phyloP scores from a whole-genome alignment of 2,329 filamentous ascomycete species.

The Nemania diffusa region DNA sequence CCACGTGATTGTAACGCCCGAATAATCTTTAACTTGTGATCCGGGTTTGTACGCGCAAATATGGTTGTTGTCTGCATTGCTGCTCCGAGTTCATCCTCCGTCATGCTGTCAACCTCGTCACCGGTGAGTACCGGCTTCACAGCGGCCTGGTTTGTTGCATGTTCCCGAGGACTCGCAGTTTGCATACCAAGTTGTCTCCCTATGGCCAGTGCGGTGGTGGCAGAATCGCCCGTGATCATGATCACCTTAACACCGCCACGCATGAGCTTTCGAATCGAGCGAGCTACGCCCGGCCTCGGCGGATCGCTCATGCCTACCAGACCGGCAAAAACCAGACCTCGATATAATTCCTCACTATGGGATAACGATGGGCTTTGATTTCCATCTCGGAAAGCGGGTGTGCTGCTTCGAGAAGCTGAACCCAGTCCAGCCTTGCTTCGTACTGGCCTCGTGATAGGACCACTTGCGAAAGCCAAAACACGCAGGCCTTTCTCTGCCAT shows the following conservation, averaged over 20 bases:
- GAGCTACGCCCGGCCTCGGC: slow-evolving; percentile 87
- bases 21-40: slow-evolving; percentile 98
- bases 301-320: slow-evolving; percentile 98
- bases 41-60: slow-evolving; percentile 94
- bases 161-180: slow-evolving; percentile 67
- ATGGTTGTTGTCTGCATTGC: slow-evolving; percentile 91
- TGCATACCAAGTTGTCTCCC: slow-evolving; percentile 95
- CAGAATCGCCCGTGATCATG: slow-evolving; percentile 98
- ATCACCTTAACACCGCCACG: slow-evolving; percentile 95
- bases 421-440: slow-evolving; percentile 55
- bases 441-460: slow-evolving; percentile 65
- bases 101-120: slow-evolving; percentile 94
- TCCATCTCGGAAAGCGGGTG: slow-evolving; percentile 56
- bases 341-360: slow-evolving; percentile 76
- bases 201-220: slow-evolving; percentile 93
- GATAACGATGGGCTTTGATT: slow-evolving; percentile 57
- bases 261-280: slow-evolving; percentile 89
- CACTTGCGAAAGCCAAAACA: slow-evolving; percentile 93
- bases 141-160: slow-evolving; percentile 65
- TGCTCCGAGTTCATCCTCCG: slow-evolving; percentile 81
- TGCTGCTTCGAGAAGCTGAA: slow-evolving; percentile 60
- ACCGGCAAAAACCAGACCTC: slow-evolving; percentile 86
- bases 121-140: slow-evolving; percentile 82
- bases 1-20: slow-evolving; percentile 88
- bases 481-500: slow-evolving; percentile 92